A percentile compares a stretch with the other conserved stretches of the same genome.
Conservation (phyloP, 768 basidiomycete genomes). For the Clitopilus hobsonii region DNA sequence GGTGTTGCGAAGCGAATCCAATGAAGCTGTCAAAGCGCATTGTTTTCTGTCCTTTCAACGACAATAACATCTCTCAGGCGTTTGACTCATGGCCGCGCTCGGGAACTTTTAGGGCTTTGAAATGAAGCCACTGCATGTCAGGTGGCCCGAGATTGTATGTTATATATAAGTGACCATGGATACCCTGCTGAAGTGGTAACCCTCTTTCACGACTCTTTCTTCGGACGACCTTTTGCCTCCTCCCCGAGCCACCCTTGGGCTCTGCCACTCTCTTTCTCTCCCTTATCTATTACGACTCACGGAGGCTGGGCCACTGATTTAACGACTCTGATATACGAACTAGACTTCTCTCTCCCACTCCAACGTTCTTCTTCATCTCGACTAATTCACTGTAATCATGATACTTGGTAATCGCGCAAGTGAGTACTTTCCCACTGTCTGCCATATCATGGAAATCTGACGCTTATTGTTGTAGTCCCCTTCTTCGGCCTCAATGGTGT, state of each 20-base stretch:
- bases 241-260: neutral
- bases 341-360: neutral
- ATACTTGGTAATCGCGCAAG: slow-evolving; percentile 25
- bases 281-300: neutral
- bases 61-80: no score
- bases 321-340: slow-evolving; percentile 10
- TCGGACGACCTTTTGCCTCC: neutral
- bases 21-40: neutral
- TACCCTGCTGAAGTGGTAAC: no score
- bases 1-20: neutral
- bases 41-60: neutral
- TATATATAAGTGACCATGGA: no score
- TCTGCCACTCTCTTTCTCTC: neutral
- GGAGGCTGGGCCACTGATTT: slow-evolving; percentile 5
- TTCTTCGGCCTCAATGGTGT: slow-evolving; percentile 79
- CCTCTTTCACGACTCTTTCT: no score
- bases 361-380: neutral
- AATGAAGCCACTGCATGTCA: neutral
- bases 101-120: no score
- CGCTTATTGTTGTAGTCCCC: slow-evolving; percentile 21
- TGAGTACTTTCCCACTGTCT: slow-evolving; percentile 11
- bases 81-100: no score
- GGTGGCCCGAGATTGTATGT: neutral
- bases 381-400: slow-evolving; percentile 10
- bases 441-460: neutral